Evolutionary conservation across 345 rosid species (phyloP).

Genomic region (Eucalyptus coolabah): DNA sequence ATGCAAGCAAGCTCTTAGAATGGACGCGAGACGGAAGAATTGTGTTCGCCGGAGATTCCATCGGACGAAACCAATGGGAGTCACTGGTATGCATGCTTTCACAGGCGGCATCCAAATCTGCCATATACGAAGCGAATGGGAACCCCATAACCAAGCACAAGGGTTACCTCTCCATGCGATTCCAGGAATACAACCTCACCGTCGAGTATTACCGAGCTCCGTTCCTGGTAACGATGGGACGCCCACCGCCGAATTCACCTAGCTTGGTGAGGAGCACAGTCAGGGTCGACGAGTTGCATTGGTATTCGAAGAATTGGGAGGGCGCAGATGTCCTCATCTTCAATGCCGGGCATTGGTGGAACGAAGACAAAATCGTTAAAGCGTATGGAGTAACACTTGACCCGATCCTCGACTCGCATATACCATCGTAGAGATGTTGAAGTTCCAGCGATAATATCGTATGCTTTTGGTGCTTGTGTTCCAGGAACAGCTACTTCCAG

Average conservation of each 20-base stretch:
- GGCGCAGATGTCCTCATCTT: slow-evolving; percentile 54
- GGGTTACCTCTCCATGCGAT: slow-evolving; percentile 64
- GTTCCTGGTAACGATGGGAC: slow-evolving; percentile 39
- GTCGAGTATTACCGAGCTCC: slow-evolving; percentile 75
- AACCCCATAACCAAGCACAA: slow-evolving; percentile 61
- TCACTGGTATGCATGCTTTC: slow-evolving; percentile 58
- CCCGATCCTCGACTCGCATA: background rate
- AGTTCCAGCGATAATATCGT: background rate
- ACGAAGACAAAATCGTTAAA: slow-evolving; percentile 32
- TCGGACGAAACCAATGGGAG: slow-evolving; percentile 87
- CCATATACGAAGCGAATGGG: slow-evolving; percentile 50
- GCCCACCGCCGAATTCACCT: slow-evolving; percentile 30
- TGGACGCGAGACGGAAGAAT: slow-evolving; percentile 53
- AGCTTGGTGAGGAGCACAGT: slow-evolving; percentile 19
- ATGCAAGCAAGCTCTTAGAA: slow-evolving; percentile 51
- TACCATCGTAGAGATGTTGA: background rate
- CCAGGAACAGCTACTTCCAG: slow-evolving; percentile 55
- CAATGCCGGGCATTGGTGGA: slow-evolving; percentile 84
- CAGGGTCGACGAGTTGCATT: slow-evolving; percentile 47
- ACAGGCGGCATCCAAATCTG: slow-evolving; percentile 42
- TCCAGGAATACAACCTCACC: slow-evolving; percentile 48
- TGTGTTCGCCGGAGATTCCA: slow-evolving; percentile 73
- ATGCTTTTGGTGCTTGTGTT: background rate
- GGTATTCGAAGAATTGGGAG: slow-evolving; percentile 45
- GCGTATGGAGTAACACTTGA: slow-evolving; percentile 7